These are phyloP conservation scores for Diaporthe ampelina DNA, from an alignment of 2,329 filamentous ascomycete genomes.

Conservation along the genomic window DNA sequence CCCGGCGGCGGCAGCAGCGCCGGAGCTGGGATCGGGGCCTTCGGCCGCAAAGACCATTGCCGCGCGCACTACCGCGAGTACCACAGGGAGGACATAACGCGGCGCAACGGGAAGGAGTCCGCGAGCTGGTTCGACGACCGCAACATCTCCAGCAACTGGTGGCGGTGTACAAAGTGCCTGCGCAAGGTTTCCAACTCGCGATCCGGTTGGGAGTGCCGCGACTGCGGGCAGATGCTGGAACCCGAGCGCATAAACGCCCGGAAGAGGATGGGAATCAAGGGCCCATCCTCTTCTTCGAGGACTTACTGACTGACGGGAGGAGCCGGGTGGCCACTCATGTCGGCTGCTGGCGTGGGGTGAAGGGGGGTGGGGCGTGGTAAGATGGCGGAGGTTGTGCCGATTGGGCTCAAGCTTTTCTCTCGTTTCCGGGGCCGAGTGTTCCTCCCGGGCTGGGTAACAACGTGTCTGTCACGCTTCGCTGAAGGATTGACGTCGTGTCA, in stretches of 20 bases:
- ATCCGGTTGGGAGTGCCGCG: constrained; percentile 60
- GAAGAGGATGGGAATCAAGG: constrained; percentile 28
- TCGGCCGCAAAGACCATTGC: constrained; percentile 69
- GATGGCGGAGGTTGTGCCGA: background rate
- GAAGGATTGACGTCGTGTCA: background rate
- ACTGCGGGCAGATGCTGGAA: constrained; percentile 63
- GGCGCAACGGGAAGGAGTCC: constrained; percentile 55
- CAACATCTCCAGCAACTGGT: constrained; percentile 60
- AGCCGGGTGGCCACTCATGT: background rate
- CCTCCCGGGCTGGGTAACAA: background rate
- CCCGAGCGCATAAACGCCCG: constrained; percentile 52
- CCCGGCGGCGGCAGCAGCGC: background rate
- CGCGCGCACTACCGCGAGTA: constrained; percentile 69
- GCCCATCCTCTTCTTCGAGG: constrained; percentile 34
- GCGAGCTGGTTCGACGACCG: constrained; percentile 56
- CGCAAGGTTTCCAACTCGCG: constrained; percentile 57
- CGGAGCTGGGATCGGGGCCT: constrained; percentile 53
- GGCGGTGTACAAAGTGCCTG: constrained; percentile 69
- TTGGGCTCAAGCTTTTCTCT: background rate
- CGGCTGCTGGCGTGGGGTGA: background rate
- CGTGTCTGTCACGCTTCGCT: background rate
- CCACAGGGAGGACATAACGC: constrained; percentile 68
- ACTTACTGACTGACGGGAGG: constrained; percentile 19
- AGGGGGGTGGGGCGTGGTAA: too few relatives aligned
- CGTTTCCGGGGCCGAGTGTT: background rate